phyloP scores from a whole-genome alignment of 2,329 filamentous ascomycete genomes.

The Talaromyces sp. region DNA sequence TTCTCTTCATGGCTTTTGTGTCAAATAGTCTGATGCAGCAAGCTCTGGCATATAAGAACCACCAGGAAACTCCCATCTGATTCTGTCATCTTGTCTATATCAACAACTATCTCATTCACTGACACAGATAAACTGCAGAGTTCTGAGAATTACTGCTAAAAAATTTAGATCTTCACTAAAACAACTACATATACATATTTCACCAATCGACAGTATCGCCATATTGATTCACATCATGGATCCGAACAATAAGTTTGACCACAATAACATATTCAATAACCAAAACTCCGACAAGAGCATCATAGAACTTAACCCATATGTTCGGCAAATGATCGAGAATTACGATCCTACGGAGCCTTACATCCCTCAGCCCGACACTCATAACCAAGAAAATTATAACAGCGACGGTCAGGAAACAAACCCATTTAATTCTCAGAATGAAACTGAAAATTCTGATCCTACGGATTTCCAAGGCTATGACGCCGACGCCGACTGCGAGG shows the following conservation, averaged over 20 bases:
- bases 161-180: not conserved
- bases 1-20: not conserved
- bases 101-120: not conserved
- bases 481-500: not conserved
- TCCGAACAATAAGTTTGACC: too few species aligned
- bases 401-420: too few species aligned
- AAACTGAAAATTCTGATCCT: too few species aligned
- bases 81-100: not conserved
- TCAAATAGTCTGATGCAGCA: not conserved
- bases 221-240: not conserved
- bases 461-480: not conserved
- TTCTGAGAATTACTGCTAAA: not conserved
- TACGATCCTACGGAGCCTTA: not conserved
- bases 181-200: too few species aligned
- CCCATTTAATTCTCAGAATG: too few species aligned
- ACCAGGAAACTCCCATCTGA: not conserved
- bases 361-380: not conserved
- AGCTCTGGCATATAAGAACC: not conserved
- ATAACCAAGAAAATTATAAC: not conserved
- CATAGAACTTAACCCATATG: too few species aligned
- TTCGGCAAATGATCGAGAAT: not conserved
- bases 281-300: too few species aligned
- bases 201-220: too few species aligned
- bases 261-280: too few species aligned
- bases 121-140: not conserved